phyloP scores from a whole-genome alignment of 257 asterid genomes.

The Coffea eugenioides region DNA sequence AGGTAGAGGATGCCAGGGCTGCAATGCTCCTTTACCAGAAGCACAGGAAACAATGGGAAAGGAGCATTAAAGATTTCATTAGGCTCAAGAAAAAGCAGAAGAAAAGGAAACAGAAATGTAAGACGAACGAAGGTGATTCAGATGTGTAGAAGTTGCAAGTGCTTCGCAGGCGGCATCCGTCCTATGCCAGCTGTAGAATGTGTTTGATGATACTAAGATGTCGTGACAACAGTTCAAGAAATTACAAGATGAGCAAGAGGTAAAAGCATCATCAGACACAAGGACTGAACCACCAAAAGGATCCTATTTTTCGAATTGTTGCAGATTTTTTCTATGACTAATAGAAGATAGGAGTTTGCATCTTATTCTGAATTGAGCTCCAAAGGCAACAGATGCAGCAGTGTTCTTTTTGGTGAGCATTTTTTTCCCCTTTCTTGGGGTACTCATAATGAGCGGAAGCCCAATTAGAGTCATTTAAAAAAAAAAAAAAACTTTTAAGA shows the following conservation, averaged over 20 bases:
- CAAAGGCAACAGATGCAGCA: not conserved
- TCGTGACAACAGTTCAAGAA: not conserved
- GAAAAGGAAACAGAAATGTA: slow-evolving; percentile 53
- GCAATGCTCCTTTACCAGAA: slow-evolving; percentile 83
- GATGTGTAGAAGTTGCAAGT: slow-evolving; percentile 4
- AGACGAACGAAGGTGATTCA: slow-evolving; percentile 25
- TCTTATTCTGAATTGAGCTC: not conserved
- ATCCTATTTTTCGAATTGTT: not conserved
- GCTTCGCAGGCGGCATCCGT: slow-evolving; percentile 20
- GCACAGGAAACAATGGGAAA: slow-evolving; percentile 71
- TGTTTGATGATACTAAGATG: slow-evolving; percentile 14
- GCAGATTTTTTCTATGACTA: not conserved
- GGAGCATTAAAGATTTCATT: slow-evolving; percentile 52
- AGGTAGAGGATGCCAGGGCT: slow-evolving; percentile 93
- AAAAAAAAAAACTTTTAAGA: not conserved
- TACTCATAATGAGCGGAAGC: not conserved
- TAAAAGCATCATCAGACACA: not conserved
- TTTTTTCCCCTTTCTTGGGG: too few species aligned
- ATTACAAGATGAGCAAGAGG: not conserved
- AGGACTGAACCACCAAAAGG: not conserved
- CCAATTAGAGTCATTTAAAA: too few species aligned
- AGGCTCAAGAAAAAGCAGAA: slow-evolving; percentile 62
- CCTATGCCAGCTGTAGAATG: not conserved
- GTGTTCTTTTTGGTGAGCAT: not conserved
- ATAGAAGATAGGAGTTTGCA: not conserved